Evolutionary conservation across 208 protist genomes (phyloP).

Genomic region (Eutreptiella sp.): DNA sequence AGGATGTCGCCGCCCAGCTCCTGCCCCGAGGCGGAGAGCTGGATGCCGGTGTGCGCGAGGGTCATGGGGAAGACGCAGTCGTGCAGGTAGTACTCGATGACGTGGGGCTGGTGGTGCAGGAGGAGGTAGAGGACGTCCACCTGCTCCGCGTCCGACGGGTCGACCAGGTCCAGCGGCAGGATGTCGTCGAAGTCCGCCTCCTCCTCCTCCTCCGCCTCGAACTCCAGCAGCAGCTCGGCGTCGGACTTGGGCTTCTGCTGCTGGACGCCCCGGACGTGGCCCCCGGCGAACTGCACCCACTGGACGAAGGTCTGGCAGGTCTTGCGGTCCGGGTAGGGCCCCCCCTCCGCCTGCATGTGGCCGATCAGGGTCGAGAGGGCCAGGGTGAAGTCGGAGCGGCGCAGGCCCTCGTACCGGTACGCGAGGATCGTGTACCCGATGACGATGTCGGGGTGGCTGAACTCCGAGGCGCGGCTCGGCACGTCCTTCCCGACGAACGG

Average conservation of each 20-base stretch:
- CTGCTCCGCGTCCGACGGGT: conserved; percentile 44
- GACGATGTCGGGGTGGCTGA: conserved; percentile 32
- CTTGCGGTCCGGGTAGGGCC: conserved; percentile 8
- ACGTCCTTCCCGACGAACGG: conserved; percentile 31
- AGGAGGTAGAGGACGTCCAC: conserved; percentile 46
- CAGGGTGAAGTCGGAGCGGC: conserved; percentile 7
- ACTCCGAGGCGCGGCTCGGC: conserved; percentile 33
- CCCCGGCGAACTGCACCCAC: conserved; percentile 11
- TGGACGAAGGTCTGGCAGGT: conserved; percentile 6
- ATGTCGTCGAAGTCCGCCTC: conserved; percentile 44
- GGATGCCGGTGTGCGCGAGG: conserved; percentile 37
- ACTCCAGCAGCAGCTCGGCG: no score
- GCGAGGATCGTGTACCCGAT: conserved; percentile 24
- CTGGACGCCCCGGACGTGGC: no score
- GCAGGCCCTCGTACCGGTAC: conserved; percentile 15
- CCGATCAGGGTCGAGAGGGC: conserved; percentile 12
- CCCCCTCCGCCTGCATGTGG: conserved; percentile 8
- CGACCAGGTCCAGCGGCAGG: conserved; percentile 39
- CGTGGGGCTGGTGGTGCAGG: conserved; percentile 30
- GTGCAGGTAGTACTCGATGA: conserved; percentile 44
- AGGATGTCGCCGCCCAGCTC: conserved; percentile 62
- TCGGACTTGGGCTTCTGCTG: no score
- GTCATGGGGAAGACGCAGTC: conserved; percentile 34
- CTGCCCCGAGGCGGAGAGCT: conserved; percentile 59
- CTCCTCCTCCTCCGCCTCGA: no score